Base-by-base conservation (phyloP, 257 asterid genomes). In the Cinchona pubescens region DNA sequence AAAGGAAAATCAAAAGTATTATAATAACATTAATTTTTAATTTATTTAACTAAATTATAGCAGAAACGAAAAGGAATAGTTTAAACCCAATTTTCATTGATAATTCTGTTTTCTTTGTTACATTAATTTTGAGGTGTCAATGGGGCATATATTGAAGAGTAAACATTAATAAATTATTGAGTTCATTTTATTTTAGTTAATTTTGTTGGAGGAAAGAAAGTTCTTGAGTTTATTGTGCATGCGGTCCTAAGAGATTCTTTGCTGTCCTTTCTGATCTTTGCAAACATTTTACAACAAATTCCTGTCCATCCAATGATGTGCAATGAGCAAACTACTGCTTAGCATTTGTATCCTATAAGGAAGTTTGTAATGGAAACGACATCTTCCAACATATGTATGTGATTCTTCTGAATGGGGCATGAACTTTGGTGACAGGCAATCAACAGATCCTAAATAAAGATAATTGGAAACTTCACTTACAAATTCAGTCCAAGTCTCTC, bases 271-370 rank as follows among this genome's bases (percentile, higher is more conserved):
- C 29, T 56, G 40, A 72, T 72, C 56, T 72, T 37, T 58, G 58
- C 69, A 25, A 72, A 58, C 76, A 43, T 42, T 58, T 59, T 18
- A 43, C 69, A 58, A 59, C 68, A 72, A n/a, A 30, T 78, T 78
- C 75, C 56, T 43, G 82, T 55, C 68, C 65, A 73, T 66, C 82
- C 82, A 66, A 66, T 73, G 82, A 73, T 78, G 78, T 56, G 70
- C 38, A 75, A 75, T 67, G 74, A 67, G 72, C 79, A 75, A 75
- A 53, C 65, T 23, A 37, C 60, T 58, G 37, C 64, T 13, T 29
- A 7, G n/a, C n/a, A n/a, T n/a, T n/a, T n/a, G n/a, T n/a, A n/a
- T n/a, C n/a, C n/a, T n/a, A n/a, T 27, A 15, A 3, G n/a, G 25
- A 72, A 51, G 23, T 30, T 74, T 75, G 69, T 29, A 34, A 74